Conservation (phyloP, 1,284 basidiomycete species). For the Bjerkandera adusta region DNA sequence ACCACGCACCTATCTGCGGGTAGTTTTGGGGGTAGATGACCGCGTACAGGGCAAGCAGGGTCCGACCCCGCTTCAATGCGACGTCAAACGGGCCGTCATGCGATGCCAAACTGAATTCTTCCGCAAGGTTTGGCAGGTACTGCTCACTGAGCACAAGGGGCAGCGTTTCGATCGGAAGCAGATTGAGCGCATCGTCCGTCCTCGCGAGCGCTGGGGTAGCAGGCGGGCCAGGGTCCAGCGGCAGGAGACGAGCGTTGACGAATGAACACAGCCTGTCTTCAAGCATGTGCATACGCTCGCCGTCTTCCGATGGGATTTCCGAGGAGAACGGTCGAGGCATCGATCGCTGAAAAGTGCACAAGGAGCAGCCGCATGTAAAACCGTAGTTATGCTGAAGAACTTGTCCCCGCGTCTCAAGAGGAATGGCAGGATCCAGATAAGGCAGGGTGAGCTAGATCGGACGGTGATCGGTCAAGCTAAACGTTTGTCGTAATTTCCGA, state of each 20-base stretch:
- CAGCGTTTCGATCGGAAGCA: conserved; percentile 40
- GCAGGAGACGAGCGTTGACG: conserved; percentile 22
- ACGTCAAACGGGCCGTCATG: conserved; percentile 56
- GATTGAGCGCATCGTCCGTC: conserved; percentile 18
- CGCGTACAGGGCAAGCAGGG: conserved; percentile 61
- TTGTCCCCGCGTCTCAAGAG: conserved; percentile 52
- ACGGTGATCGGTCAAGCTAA: not conserved
- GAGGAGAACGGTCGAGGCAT: too few relatives aligned
- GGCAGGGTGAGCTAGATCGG: conserved; percentile 59
- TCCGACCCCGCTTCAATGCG: conserved; percentile 54
- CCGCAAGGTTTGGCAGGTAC: conserved; percentile 57
- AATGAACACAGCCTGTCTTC: conserved; percentile 37
- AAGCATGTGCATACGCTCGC: conserved; percentile 28
- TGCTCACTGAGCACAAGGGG: conserved; percentile 53
- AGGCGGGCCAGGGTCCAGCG: not conserved
- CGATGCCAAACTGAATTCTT: conserved; percentile 60
- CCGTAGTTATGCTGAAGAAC: conserved; percentile 62
- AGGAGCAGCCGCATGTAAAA: conserved; percentile 60
- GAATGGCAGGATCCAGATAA: conserved; percentile 72
- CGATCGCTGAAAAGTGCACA: conserved; percentile 48
- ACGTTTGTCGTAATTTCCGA: not conserved
- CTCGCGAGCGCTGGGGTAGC: not conserved
- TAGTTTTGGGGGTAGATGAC: conserved; percentile 70
- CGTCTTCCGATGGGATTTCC: too few relatives aligned
- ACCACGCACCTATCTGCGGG: conserved; percentile 67